These are phyloP conservation scores for Mycothermus thermophilus DNA, from an alignment of 495 filamentous ascomycete species.

Conservation along the genomic window DNA sequence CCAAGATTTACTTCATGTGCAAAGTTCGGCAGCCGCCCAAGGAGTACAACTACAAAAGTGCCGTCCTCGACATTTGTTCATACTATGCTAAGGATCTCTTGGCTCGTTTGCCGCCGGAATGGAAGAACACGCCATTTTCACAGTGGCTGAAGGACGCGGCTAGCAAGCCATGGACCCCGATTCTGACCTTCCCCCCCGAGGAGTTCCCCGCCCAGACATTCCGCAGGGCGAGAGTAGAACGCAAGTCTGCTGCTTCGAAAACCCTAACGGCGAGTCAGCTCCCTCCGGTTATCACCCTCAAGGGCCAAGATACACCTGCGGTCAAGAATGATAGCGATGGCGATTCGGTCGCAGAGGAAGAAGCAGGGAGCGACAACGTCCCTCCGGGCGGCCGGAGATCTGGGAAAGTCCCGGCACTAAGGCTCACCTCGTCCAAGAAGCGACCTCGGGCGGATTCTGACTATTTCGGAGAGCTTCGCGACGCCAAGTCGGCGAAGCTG, in stretches of 20 bases:
- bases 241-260: neutral
- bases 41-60: too few relatives aligned
- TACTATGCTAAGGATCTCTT: constrained; percentile 23
- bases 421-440: constrained; percentile 21
- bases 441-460: constrained; percentile 25
- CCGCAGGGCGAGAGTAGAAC: constrained; percentile 16
- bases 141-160: constrained; percentile 13
- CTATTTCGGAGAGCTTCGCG: constrained; percentile 13
- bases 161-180: constrained; percentile 9
- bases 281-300: constrained; percentile 1
- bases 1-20: constrained; percentile 19
- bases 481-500: constrained; percentile 17
- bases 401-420: constrained; percentile 23
- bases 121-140: constrained; percentile 17
- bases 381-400: constrained; percentile 15
- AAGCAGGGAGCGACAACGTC: too few relatives aligned
- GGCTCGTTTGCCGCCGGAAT: constrained; percentile 16
- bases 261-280: constrained; percentile 1
- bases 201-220: constrained; percentile 15
- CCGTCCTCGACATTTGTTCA: too few relatives aligned
- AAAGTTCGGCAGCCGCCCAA: too few relatives aligned
- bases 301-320: constrained; percentile 5
- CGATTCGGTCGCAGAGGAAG: constrained; percentile 7
- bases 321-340: constrained; percentile 1
- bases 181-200: constrained; percentile 9